phyloP scores from a whole-genome alignment of 257 asterid species.

The Solanum virginianum region DNA sequence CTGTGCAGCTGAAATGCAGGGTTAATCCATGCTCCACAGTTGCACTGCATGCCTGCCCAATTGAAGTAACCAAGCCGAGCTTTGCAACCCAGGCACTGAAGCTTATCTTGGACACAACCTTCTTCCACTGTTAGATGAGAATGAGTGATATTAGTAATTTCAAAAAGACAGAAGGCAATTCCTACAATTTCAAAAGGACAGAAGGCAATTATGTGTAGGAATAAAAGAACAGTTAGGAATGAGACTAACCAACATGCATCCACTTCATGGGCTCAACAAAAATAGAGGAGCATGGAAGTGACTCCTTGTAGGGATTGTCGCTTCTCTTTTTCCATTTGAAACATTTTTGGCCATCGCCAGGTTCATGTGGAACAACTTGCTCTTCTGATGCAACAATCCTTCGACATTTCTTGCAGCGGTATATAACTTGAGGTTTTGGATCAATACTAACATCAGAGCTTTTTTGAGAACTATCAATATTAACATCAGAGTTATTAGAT shows the following conservation, averaged over 20 bases:
- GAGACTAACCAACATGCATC: constrained; percentile 64
- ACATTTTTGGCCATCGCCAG: constrained; percentile 59
- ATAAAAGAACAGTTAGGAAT: background rate
- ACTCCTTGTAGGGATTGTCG: constrained; percentile 2
- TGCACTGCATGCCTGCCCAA: constrained; percentile 98
- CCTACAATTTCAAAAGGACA: background rate
- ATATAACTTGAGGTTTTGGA: constrained; percentile 38
- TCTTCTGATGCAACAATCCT: constrained; percentile 77
- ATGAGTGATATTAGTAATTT: constrained; percentile 1
- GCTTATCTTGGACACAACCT: constrained; percentile 66
- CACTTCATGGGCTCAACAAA: constrained; percentile 95
- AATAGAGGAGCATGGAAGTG: constrained; percentile 70
- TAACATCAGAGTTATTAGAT: background rate
- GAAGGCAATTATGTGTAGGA: background rate
- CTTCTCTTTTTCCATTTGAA: constrained; percentile 64
- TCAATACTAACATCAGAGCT: background rate
- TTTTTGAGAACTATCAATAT: background rate
- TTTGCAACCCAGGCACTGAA: constrained; percentile 78
- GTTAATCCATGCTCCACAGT: constrained; percentile 76
- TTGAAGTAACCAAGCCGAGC: constrained; percentile 74
- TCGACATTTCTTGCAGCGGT: constrained; percentile 93
- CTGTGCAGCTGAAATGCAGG: constrained; percentile 97
- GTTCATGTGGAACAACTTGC: constrained; percentile 53
- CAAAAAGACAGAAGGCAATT: background rate
- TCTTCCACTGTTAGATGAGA: constrained; percentile 43